These are phyloP conservation scores for Peronospora destructor DNA, from an alignment of 352 stramenopile genomes.

Conservation along the genomic window DNA sequence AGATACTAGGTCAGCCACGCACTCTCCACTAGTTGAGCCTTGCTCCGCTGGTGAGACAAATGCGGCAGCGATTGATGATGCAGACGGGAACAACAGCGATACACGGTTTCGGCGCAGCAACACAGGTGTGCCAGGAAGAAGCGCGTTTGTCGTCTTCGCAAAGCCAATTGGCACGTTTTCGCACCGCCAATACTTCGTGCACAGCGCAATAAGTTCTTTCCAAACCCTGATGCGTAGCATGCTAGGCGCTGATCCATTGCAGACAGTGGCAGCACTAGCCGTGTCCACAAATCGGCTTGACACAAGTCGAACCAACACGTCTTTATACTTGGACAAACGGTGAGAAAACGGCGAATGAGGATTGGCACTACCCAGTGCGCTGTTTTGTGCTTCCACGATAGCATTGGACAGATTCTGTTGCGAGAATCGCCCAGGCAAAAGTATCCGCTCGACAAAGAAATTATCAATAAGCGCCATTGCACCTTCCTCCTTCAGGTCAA, in stretches of 20 bases:
- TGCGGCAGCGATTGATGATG: conserved; percentile 39
- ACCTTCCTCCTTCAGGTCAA: conserved; percentile 43
- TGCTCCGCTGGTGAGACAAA: conserved; percentile 34
- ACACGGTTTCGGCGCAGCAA: conserved; percentile 63
- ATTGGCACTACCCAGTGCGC: conserved; percentile 25
- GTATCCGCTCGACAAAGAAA: conserved; percentile 51
- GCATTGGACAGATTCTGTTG: conserved; percentile 58
- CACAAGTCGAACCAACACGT: conserved; percentile 50
- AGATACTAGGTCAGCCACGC: conserved; percentile 39
- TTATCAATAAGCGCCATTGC: conserved; percentile 41
- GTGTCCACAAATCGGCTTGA: conserved; percentile 31
- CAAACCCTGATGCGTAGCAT: conserved; percentile 47
- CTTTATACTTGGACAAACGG: conserved; percentile 58
- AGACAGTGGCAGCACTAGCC: conserved; percentile 8
- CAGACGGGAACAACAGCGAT: conserved; percentile 55
- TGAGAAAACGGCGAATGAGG: conserved; percentile 25
- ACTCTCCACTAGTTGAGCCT: conserved; percentile 27
- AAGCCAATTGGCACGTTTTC: conserved; percentile 71
- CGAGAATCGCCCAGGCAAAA: conserved; percentile 62
- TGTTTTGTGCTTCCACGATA: conserved; percentile 34
- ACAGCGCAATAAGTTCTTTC: conserved; percentile 60
- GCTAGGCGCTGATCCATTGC: conserved; percentile 21
- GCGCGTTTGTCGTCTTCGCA: conserved; percentile 33
- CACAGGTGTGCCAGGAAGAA: conserved; percentile 50
- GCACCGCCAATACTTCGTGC: conserved; percentile 61